These are phyloP conservation scores for Eleusine coracana DNA, from an alignment of 176 grass and related monocot species.

Conservation along the genomic window DNA sequence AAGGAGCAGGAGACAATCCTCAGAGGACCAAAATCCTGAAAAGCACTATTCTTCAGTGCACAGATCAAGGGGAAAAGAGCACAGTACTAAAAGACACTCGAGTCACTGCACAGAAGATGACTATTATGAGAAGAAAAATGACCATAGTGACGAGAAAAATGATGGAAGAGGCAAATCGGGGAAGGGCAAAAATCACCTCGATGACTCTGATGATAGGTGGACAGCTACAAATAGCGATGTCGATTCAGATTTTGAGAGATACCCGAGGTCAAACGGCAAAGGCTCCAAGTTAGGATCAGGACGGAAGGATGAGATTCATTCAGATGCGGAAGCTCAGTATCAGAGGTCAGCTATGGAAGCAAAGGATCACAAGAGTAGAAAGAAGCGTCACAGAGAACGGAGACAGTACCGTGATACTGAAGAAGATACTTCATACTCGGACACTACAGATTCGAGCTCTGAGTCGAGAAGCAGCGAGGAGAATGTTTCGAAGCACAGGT, in stretches of 20 bases:
- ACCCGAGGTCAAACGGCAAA: slow-evolving; percentile 12
- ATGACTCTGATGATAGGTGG: slow-evolving; percentile 42
- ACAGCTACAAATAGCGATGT: slow-evolving; percentile 39
- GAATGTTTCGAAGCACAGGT: slow-evolving; percentile 22
- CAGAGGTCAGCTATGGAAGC: slow-evolving; percentile 26
- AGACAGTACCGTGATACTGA: slow-evolving; percentile 12
- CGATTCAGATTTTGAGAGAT: slow-evolving; percentile 34
- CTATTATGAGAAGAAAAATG: slow-evolving; percentile 30
- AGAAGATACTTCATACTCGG: slow-evolving; percentile 20
- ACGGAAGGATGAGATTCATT: slow-evolving; percentile 22
- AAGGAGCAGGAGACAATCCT: slow-evolving; percentile 30
- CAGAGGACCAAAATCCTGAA: slow-evolving; percentile 33
- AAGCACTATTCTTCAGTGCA: background rate
- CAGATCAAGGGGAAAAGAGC: slow-evolving; percentile 12
- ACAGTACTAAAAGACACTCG: slow-evolving; percentile 24
- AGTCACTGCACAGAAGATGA: slow-evolving; percentile 1
- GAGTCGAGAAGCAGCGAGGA: slow-evolving; percentile 43
- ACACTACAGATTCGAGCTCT: slow-evolving; percentile 25
- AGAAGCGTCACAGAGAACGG: slow-evolving; percentile 45
- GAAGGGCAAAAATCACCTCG: slow-evolving; percentile 23
- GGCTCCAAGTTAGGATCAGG: background rate
- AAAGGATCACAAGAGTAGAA: slow-evolving; percentile 41
- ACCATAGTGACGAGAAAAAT: slow-evolving; percentile 33
- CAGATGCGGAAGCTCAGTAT: slow-evolving; percentile 7
- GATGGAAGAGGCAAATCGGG: slow-evolving; percentile 17